These are phyloP conservation scores for Aspergillus diversus DNA, from an alignment of 495 filamentous ascomycete genomes.

Conservation along the genomic window DNA sequence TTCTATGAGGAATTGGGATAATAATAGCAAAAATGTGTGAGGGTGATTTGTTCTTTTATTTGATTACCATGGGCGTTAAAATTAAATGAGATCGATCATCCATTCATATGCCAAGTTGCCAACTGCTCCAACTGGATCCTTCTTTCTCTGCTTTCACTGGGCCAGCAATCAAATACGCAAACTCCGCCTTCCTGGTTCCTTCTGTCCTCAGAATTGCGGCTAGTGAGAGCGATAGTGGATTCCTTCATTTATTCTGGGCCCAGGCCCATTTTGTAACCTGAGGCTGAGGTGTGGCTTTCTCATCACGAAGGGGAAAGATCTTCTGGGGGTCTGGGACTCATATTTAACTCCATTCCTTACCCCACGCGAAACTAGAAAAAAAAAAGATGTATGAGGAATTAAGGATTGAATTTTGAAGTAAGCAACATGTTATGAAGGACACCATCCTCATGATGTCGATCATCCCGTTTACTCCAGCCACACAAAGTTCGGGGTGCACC, in stretches of 20 bases:
- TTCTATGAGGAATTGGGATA: background rate
- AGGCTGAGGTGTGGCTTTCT: slow-evolving; percentile 16
- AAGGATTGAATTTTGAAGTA: background rate
- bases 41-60: background rate
- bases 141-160: slow-evolving; percentile 10
- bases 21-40: background rate
- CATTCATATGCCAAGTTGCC: slow-evolving; percentile 5
- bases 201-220: slow-evolving; percentile 4
- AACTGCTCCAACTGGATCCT: slow-evolving; percentile 6
- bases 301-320: slow-evolving; percentile 2
- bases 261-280: slow-evolving; percentile 4
- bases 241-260: slow-evolving; percentile 17
- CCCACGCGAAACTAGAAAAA: background rate
- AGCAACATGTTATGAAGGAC: background rate
- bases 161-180: slow-evolving; percentile 1
- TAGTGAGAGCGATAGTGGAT: background rate
- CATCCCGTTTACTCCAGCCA: background rate
- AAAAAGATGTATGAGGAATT: background rate
- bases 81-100: slow-evolving; percentile 17
- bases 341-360: background rate
- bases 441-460: background rate
- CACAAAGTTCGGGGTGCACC: background rate
- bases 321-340: background rate
- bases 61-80: slow-evolving; percentile 13
- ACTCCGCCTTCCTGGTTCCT: background rate